Percentiles rank a stretch among this genome's conserved stretches.
Evolutionary conservation across 2,329 filamentous ascomycete species (phyloP).

Genomic region (Trichoderma koningiopsis): DNA sequence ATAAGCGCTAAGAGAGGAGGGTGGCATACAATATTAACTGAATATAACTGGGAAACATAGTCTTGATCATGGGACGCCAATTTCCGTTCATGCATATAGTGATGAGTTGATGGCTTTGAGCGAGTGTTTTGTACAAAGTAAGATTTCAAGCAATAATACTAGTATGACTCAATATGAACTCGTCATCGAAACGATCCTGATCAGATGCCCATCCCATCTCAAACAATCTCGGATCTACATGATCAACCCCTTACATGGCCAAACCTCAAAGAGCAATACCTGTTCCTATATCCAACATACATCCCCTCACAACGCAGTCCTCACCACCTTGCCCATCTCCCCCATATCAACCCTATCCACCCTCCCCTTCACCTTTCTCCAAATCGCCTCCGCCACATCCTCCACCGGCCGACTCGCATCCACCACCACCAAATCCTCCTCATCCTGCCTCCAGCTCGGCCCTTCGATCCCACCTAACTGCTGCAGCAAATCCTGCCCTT

Average conservation of each 20-base stretch:
- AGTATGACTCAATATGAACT: not conserved
- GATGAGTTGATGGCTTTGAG: not conserved
- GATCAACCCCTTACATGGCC: not conserved
- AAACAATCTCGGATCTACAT: too few species aligned
- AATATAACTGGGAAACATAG: too few species aligned
- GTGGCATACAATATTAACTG: too few species aligned
- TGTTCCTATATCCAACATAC: not conserved
- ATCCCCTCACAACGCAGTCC: slow-evolving; percentile 34
- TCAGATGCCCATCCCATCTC: not conserved
- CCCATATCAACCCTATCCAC: slow-evolving; percentile 54
- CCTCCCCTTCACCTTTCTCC: slow-evolving; percentile 51
- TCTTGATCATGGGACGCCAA: not conserved
- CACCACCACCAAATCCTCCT: slow-evolving; percentile 56
- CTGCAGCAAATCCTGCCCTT: slow-evolving; percentile 32
- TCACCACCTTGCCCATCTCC: slow-evolving; percentile 49
- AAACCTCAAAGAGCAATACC: not conserved
- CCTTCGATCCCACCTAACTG: slow-evolving; percentile 31
- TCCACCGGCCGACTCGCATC: slow-evolving; percentile 58
- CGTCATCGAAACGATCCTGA: not conserved
- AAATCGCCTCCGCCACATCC: slow-evolving; percentile 59
- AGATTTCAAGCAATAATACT: not conserved
- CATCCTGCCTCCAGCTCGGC: slow-evolving; percentile 49
- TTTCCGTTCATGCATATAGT: not conserved
- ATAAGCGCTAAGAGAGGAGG: too few species aligned
- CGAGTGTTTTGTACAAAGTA: not conserved